Conservation (phyloP, 345 rosid species). For the Populus deltoides region DNA sequence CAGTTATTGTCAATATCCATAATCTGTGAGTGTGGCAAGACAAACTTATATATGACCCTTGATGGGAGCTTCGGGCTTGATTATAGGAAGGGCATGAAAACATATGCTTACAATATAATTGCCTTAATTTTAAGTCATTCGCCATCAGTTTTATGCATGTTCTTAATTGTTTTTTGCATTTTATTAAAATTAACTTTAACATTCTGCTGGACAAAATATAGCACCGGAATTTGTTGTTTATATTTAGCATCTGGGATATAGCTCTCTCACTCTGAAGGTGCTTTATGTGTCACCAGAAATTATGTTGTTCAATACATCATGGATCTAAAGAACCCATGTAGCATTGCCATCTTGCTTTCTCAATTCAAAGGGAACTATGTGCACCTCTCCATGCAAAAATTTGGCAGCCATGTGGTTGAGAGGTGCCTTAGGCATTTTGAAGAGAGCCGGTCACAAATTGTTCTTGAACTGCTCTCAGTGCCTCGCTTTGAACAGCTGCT, state of each 20-base stretch:
- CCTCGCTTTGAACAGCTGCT: constrained; percentile 57
- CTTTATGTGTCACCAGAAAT: constrained; percentile 44
- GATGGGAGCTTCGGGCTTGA: background rate
- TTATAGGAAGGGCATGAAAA: no score
- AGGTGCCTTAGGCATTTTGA: constrained; percentile 52
- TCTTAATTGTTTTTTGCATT: background rate
- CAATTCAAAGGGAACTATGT: constrained; percentile 52
- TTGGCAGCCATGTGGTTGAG: constrained; percentile 76
- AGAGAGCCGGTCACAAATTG: constrained; percentile 51
- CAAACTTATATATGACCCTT: background rate
- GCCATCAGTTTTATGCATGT: background rate
- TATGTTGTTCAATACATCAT: constrained; percentile 72
- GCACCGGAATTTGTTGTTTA: background rate
- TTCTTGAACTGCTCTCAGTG: constrained; percentile 50
- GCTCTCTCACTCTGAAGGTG: constrained; percentile 6
- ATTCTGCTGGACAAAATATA: background rate
- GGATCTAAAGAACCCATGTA: constrained; percentile 45
- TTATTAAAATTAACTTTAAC: background rate
- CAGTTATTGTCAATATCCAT: background rate
- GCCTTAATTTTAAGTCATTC: background rate
- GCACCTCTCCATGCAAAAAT: constrained; percentile 64
- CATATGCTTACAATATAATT: background rate
- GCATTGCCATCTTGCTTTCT: constrained; percentile 34
- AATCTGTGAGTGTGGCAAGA: background rate
- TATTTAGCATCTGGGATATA: background rate